phyloP scores from a whole-genome alignment of 2,329 filamentous ascomycete species.

The Trichoderma sp. region DNA sequence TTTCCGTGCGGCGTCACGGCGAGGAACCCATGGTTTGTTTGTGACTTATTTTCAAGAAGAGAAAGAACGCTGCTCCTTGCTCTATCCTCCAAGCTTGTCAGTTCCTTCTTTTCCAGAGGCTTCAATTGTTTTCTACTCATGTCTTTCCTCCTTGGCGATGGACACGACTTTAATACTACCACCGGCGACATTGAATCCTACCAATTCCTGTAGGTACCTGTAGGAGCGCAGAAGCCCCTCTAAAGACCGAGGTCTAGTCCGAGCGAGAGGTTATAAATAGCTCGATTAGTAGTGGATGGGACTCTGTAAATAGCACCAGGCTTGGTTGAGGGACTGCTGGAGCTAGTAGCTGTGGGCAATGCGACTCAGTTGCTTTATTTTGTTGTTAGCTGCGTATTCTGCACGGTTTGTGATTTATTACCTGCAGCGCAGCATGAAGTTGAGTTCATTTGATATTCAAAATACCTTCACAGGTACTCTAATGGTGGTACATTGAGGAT shows the following conservation, averaged over 20 bases:
- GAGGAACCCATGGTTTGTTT: background rate
- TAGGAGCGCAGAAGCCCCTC: background rate
- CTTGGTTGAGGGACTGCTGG: background rate
- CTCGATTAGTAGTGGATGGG: background rate
- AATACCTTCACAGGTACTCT: no score
- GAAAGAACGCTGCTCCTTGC: background rate
- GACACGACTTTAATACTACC: background rate
- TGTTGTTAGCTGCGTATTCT: background rate
- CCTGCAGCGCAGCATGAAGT: background rate
- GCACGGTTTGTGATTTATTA: background rate
- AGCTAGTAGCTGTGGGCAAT: background rate
- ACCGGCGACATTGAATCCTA: background rate
- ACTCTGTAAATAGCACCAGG: background rate
- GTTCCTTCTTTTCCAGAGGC: background rate
- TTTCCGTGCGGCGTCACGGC: background rate
- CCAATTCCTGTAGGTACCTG: background rate
- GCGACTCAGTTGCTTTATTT: background rate
- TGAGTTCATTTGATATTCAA: no score
- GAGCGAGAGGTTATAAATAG: background rate
- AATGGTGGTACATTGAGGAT: background rate
- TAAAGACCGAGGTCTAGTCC: constrained; percentile 14
- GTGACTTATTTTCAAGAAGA: background rate
- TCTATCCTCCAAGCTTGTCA: no score
- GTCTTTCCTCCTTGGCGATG: background rate
- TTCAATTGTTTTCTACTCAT: background rate